Base-by-base conservation (phyloP, 1,284 basidiomycete genomes). In the Pseudozyma pruni region DNA sequence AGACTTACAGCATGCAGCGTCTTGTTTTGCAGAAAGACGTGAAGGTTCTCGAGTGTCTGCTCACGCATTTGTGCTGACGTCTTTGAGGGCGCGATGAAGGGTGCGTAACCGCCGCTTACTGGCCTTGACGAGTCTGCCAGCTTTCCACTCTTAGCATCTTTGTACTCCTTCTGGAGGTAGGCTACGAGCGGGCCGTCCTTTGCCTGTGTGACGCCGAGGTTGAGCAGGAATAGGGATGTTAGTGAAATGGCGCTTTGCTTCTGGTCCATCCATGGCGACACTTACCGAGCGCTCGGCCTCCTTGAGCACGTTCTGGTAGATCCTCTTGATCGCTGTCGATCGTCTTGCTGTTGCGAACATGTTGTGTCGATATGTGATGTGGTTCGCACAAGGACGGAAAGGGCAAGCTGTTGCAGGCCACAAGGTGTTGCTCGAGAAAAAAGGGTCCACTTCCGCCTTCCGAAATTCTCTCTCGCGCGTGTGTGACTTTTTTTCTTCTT, bases 11-110 rank as follows among this genome's bases (percentile, higher is more conserved):
- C 85, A 79, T 89, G 84, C 75, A 85, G 84, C 56, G 87, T 85
- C 77, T 92, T 90, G 9, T 91, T 87, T 34, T 85, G 84, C 80
- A 95, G 79, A 80, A 94, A 93, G 8, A 89, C 86, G 41, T 89
- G 83, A 0, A 88, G 86, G 80, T 92, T 90, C 59, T 88, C 83
- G 41, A 90, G 63, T 11, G 43, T 64, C 43, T 61, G 61, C 25
- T 60, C 46, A 29, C 50, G 55, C 4, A 71, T 8, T 39, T 71
- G 35, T 37, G 42, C 47, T 34, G 56, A 11, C 8, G 60, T 55
- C 51, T 70, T 70, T 10, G 19, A 9, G 2, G 59, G 50, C 10
- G 60, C 52, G 38, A 55, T 48, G 49, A 70, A 70, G 1, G 67
- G 56, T 11, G 44, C 27, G 42, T 70, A 58, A n/a, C 49, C 43